Conservation (phyloP, 2,329 filamentous ascomycete genomes). For the Aspergillus pseudoterreus region DNA sequence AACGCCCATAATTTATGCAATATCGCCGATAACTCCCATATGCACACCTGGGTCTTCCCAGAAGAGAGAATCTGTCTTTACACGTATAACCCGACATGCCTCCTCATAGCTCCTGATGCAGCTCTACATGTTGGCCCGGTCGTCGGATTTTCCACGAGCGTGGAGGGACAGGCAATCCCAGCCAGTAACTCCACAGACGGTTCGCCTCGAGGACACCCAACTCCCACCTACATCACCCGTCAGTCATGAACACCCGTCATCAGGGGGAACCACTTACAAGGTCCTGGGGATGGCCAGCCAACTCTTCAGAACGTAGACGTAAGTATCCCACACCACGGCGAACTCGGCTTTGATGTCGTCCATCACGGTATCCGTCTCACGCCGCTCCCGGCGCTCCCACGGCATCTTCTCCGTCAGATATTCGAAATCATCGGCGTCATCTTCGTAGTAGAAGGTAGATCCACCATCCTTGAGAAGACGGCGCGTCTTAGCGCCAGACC, state of each 20-base stretch:
- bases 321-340: constrained; percentile 57
- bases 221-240: constrained; percentile 37
- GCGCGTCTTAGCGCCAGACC: constrained; percentile 9
- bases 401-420: constrained; percentile 27
- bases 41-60: not conserved
- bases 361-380: constrained; percentile 43
- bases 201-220: constrained; percentile 53
- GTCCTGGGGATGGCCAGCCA: constrained; percentile 68
- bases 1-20: constrained; percentile 1
- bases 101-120: constrained; percentile 41
- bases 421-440: constrained; percentile 40
- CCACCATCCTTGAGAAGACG: constrained; percentile 31
- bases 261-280: constrained; percentile 57
- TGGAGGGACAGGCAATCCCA: constrained; percentile 58
- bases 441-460: constrained; percentile 34
- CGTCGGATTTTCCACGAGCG: constrained; percentile 53
- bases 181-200: constrained; percentile 59
- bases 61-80: not conserved
- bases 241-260: not conserved
- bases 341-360: constrained; percentile 65
- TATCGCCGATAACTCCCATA: constrained; percentile 6
- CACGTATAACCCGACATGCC: not conserved
- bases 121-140: constrained; percentile 29
- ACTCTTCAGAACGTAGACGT: constrained; percentile 62
- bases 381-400: constrained; percentile 27